Evolutionary conservation across 495 filamentous ascomycete species (phyloP), one percentile per base, ranked within the genome.

Genomic region (Aspergillus heteromorphus): DNA sequence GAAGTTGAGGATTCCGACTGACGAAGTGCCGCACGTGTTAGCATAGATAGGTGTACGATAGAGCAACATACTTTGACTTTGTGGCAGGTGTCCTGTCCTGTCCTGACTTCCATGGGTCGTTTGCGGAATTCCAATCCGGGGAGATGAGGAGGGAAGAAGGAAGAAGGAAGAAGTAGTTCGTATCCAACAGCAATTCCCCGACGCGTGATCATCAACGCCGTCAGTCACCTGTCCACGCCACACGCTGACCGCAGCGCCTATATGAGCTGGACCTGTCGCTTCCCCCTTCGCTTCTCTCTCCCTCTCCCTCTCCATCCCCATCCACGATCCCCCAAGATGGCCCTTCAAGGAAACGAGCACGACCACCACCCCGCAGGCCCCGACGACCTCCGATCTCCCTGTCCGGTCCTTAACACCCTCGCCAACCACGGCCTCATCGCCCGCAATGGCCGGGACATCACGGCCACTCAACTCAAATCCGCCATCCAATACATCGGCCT

Each of bases 381-480:
- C 5, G 40, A 25, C 20, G 59, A 57, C 48, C 36, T 51, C 1
- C 59, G 59, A 13, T 34, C 48, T 8, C 59, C 59, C 14, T 61
- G 59, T 18, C 59, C 59, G 0, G 51, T 57, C 8, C 45, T 61
- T 34, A 61, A 61, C 55, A 29, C 40, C 17, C 59, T 61, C 34
- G 59, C 59, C 38, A 60, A 60, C 53, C 53, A 56, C 23, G 49
- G 50, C 29, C 38, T 49, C 20, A 56, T 60, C 43, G 21, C 59
- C 7, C 55, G 55, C 17, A 29, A 54, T 18, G 59, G 59, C 1
- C 59, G 55, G 13, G 53, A 57, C 42, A 58, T 61, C 51, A 61
- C 59, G 5, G 29, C 49, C 6, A 11, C 36, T 48, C 30, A 57
- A 21, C 51, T 61, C 0, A 43, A 40, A 30, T 20, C 55, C 8